phyloP scores from a whole-genome alignment of 2,329 filamentous ascomycete species.

The Stachybotrys chartarum region DNA sequence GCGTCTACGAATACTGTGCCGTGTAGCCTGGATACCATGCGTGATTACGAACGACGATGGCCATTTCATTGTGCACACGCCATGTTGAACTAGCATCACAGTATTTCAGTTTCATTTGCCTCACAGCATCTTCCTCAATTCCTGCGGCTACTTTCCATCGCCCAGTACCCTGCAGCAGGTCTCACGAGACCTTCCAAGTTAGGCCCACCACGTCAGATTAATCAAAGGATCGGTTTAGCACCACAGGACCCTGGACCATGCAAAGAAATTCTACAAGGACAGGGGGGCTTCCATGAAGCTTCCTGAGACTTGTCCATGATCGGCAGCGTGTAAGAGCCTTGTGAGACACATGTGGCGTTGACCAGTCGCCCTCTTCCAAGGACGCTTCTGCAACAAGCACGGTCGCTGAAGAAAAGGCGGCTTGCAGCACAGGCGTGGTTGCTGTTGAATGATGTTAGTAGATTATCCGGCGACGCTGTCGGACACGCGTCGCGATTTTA shows the following conservation, averaged over 20 bases:
- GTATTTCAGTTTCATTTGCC: background rate
- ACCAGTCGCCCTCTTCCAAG: background rate
- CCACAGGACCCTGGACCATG: background rate
- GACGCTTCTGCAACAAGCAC: background rate
- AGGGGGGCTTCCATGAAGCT: background rate
- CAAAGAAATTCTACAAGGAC: background rate
- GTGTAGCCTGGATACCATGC: no score
- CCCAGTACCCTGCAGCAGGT: no score
- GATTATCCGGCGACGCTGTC: background rate
- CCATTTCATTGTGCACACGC: no score
- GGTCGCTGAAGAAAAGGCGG: background rate
- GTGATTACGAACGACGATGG: no score
- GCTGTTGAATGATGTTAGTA: background rate
- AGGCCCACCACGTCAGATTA: no score
- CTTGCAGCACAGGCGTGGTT: background rate
- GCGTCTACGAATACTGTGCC: no score
- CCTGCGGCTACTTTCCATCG: background rate
- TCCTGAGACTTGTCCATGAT: background rate
- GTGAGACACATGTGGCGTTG: background rate
- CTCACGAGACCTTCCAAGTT: no score
- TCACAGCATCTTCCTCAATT: background rate
- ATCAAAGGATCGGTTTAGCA: background rate
- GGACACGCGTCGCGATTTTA: background rate
- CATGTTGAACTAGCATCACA: background rate
- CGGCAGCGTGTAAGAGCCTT: background rate